Percentiles rank a stretch among this genome's conserved stretches.
Evolutionary conservation across 2,329 filamentous ascomycete species (phyloP).

Genomic region (Thermochaetoides dissita): DNA sequence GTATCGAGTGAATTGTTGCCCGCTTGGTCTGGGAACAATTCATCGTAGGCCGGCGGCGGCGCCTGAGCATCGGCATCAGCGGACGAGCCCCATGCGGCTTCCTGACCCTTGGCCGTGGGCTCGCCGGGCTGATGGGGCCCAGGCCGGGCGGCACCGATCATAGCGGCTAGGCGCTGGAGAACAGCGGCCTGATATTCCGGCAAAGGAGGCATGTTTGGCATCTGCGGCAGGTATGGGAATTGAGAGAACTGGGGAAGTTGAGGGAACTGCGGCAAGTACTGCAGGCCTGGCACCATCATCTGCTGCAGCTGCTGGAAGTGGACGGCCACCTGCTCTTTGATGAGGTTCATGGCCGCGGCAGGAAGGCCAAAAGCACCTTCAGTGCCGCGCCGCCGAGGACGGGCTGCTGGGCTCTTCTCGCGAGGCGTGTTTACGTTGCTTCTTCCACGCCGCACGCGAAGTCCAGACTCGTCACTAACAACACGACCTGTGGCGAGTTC

Average conservation of each 20-base stretch:
- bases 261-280: constrained; percentile 11
- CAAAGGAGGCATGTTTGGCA: constrained; percentile 53
- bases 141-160: constrained; percentile 36
- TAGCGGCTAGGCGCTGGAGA: constrained; percentile 22
- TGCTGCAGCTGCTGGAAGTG: constrained; percentile 58
- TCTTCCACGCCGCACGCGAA: constrained; percentile 22
- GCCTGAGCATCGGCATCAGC: constrained; percentile 22
- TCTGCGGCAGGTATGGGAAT: constrained; percentile 45
- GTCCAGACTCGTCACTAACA: constrained; percentile 28
- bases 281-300: constrained; percentile 11
- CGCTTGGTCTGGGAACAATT: constrained; percentile 48
- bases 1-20: constrained; percentile 29
- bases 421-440: constrained; percentile 13
- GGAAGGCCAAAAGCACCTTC: constrained; percentile 23
- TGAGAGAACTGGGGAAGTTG: constrained; percentile 49
- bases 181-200: constrained; percentile 60
- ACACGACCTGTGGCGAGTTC: constrained; percentile 8
- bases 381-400: constrained; percentile 13
- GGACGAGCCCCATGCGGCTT: constrained; percentile 52
- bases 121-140: constrained; percentile 22
- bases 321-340: constrained; percentile 58
- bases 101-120: constrained; percentile 28
- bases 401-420: constrained; percentile 12
- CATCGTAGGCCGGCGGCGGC: constrained; percentile 60
- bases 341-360: constrained; percentile 37